These are phyloP conservation scores for Lecanicillium sp. DNA, from an alignment of 2,329 filamentous ascomycete genomes.

Conservation along the genomic window DNA sequence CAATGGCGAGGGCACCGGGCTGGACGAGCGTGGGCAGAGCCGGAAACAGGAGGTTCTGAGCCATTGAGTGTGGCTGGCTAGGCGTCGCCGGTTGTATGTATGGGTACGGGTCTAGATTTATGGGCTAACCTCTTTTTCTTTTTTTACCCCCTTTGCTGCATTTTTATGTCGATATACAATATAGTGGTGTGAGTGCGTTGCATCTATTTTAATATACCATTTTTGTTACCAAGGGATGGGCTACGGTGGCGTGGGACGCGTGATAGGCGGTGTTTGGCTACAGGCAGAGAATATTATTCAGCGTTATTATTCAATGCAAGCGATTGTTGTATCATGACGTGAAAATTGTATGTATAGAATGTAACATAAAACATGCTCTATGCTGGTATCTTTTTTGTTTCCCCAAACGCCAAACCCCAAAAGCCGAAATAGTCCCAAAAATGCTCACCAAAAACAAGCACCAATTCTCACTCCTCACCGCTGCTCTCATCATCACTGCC, in stretches of 20 bases:
- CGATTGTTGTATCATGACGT: no score
- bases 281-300: no score
- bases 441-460: no score
- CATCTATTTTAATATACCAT: constrained; percentile 1
- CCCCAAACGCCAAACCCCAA: constrained; percentile 11
- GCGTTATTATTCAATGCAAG: no score
- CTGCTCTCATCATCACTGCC: constrained; percentile 24
- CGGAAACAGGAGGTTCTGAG: constrained; percentile 16
- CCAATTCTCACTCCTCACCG: constrained; percentile 1
- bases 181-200: background rate
- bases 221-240: no score
- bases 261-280: no score
- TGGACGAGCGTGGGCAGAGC: constrained; percentile 7
- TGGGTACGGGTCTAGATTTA: constrained; percentile 3
- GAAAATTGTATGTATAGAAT: no score
- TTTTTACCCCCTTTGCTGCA: constrained; percentile 7
- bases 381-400: constrained; percentile 4
- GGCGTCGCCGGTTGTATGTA: background rate
- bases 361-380: constrained; percentile 5
- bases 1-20: constrained; percentile 1
- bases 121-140: constrained; percentile 7
- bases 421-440: no score
- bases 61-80: constrained; percentile 5
- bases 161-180: background rate
- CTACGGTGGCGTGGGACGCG: no score